Evolutionary conservation across 257 asterid species (phyloP), one percentile per base, ranked within the genome.

Genomic region (Primulina huaijiensis): DNA sequence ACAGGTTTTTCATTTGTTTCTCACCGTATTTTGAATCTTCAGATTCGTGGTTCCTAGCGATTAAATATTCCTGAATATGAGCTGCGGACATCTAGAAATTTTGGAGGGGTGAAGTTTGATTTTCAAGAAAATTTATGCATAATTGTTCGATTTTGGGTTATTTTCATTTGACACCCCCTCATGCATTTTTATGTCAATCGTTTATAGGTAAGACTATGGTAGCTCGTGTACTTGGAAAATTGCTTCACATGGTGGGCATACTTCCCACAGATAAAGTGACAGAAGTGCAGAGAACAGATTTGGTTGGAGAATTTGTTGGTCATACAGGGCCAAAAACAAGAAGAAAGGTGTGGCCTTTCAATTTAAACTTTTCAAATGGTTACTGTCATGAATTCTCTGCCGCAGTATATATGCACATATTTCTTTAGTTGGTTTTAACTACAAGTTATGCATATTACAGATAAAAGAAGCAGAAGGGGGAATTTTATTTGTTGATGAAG

Each of bases 401-500:
- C 17, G 4, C 17, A 40, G 11, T 35, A 40, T 62, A 7, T 31
- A 61, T 29, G 38, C 0, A 11, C 4, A 1, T 29, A 12, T 27
- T 29, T 19, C 30, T 33, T 62, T 33, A 16, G 12, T 20, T 6
- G 43, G 52, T 7, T 29, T n/a, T 43, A 63, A 8, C 67, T 3
- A 1, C 52, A 11, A 40, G 38, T n/a, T 71, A 38, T 59, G 64
- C 60, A 69, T 70, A 31, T 73, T 35, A 71, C 75, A 91, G 96
- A 86, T 92, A 63, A 81, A 84, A 83, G 96, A 92, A 86, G 95
- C 97, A 1, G 92, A 88, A 77, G 98, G 97, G 16, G 98, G 98
- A 21, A 88, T 93, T 84, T 83, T 93, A 61, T 90, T 93, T 64
- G 94, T 93, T 43, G 98, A 93, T 71, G 99, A 93, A 75, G 99